Evolutionary conservation across 768 basidiomycete species (phyloP), one percentile per base, ranked within the genome.

Genomic region (Tulasnella sp.): DNA sequence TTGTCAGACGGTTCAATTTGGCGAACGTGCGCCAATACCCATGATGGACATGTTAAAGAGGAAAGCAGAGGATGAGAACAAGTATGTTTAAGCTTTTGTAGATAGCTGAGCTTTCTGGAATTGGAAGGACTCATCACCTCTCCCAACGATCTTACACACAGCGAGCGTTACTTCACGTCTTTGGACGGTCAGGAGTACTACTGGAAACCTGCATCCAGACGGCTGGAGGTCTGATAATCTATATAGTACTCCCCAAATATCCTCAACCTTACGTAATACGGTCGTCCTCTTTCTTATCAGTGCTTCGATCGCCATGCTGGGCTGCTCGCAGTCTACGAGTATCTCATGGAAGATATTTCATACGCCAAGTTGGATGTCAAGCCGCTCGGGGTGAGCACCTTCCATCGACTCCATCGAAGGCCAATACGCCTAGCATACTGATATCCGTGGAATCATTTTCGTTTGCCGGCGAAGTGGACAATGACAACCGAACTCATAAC

Each of bases 401-500:
- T 38, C 34, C 15, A 7, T 38, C 34, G 15, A 38, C 5, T n/a
- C n/a, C n/a, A n/a, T n/a, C n/a, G n/a, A n/a, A n/a, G n/a, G n/a
- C n/a, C n/a, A n/a, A n/a, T n/a, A n/a, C n/a, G n/a, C n/a, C n/a
- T n/a, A n/a, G n/a, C n/a, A n/a, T n/a, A n/a, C n/a, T n/a, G n/a
- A n/a, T n/a, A n/a, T n/a, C n/a, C n/a, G n/a, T n/a, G n/a, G n/a
- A n/a, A n/a, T n/a, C n/a, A n/a, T n/a, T n/a, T n/a, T n/a, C n/a
- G n/a, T n/a, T n/a, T n/a, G n/a, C n/a, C n/a, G 31, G 12, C n/a
- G 10, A 5, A 55, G 53, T 59, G 56, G 56, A 12, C 76, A 22
- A 67, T 86, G 60, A 75, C 86, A 59, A 90, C 87, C 8, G 87
- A 90, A 69, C 80, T 90, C 64, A 68, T 89, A 64, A 84, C 87